Evolutionary conservation across 1,284 basidiomycete genomes (phyloP), one percentile per base, ranked within the genome.

Genomic region (Amylostereum areolatum): DNA sequence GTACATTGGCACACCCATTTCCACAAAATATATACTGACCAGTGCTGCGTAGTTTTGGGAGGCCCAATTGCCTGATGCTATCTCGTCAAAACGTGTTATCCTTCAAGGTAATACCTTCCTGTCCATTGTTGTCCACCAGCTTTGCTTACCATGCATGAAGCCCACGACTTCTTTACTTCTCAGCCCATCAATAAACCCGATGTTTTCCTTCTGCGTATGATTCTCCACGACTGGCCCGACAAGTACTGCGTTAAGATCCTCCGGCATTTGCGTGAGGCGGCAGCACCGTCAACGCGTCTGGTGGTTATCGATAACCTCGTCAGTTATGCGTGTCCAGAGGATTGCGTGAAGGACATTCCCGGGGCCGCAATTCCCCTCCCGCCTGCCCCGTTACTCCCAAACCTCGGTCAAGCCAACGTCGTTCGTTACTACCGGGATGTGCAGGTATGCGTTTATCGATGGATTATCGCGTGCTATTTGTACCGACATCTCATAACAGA

Each of bases 371-470:
- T 37, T 9, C 52, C 48, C 2, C 24, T 27, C 12, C 52, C 55
- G 2, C 55, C 57, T 0, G 40, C 47, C 12, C 55, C 57, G 4
- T 46, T 58, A 12, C 55, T 58, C 5, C 48, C 49, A 1, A 55
- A 57, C 49, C 3, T 44, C 11, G 56, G 55, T 9, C 47, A 43
- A 9, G 50, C 44, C 5, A 43, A 24, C 25, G 31, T 39, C 0
- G 2, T 47, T 9, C 6, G 43, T 5, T 57, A 58, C 46, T 29
- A 40, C 31, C 10, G 12, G 2, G 57, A 57, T 39, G 28, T 51
- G 1, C 27, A 44, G 49, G 54, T 50, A 28, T 35, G 54, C 33
- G 11, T 6, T 11, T 39, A n/a, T 12, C 5, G 6, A 36, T 3
- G 28, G 10, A 5, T 7, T 35, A 10, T 6, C n/a, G 8, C 9